phyloP scores from a whole-genome alignment of 2,329 filamentous ascomycete species.

The Cryoendolithus antarcticus region DNA sequence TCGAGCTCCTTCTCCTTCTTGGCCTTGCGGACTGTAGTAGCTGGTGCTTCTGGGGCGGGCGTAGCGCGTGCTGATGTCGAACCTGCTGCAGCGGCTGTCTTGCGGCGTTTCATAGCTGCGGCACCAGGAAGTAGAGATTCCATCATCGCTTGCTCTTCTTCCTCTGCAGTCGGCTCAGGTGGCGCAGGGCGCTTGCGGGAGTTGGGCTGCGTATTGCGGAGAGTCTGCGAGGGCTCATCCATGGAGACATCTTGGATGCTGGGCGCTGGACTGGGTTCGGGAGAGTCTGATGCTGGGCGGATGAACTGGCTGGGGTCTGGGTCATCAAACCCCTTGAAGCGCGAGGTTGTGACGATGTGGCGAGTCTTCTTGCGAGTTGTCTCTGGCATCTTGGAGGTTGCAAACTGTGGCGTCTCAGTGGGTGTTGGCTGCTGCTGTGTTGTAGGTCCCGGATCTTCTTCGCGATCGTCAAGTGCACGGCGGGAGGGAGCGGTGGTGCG shows the following conservation, averaged over 20 bases:
- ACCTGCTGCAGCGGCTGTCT: slow-evolving; percentile 41
- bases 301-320: slow-evolving; percentile 23
- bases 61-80: slow-evolving; percentile 32
- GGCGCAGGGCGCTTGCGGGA: slow-evolving; percentile 19
- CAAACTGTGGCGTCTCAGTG: not conserved
- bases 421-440: not conserved
- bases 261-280: slow-evolving; percentile 6
- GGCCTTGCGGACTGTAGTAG: not conserved
- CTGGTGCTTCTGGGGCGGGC: slow-evolving; percentile 19
- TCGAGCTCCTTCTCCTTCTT: slow-evolving; percentile 41
- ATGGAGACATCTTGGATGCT: slow-evolving; percentile 1
- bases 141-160: slow-evolving; percentile 40
- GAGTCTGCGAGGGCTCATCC: slow-evolving; percentile 6
- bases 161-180: slow-evolving; percentile 10
- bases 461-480: slow-evolving; percentile 1
- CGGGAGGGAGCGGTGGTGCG: not conserved
- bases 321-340: slow-evolving; percentile 48
- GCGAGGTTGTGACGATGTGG: slow-evolving; percentile 24
- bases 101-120: slow-evolving; percentile 64
- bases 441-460: not conserved
- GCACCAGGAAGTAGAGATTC: slow-evolving; percentile 65
- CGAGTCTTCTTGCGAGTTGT: slow-evolving; percentile 12
- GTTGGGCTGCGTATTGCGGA: slow-evolving; percentile 7
- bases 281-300: slow-evolving; percentile 11
- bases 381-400: not conserved